Conservation (phyloP, 106 monocot genomes). For the Platanthera guangdongensis region DNA sequence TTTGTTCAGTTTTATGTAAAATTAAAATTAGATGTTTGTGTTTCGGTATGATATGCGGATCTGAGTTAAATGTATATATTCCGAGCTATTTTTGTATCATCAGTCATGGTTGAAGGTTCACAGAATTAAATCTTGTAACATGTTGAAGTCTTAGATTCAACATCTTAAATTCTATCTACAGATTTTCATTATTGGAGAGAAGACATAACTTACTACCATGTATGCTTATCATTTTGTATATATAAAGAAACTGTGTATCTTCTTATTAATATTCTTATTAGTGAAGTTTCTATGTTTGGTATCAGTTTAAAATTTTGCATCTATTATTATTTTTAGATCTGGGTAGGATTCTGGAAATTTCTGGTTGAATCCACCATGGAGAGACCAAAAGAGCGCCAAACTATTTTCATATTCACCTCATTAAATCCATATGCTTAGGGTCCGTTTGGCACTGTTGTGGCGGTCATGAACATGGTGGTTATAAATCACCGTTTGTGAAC, state of each 20-base stretch:
- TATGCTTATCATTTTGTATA: not conserved
- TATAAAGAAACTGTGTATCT: not conserved
- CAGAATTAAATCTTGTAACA: not conserved
- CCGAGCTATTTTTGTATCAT: not conserved
- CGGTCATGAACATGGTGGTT: no score
- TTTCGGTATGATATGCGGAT: not conserved
- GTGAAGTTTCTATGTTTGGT: not conserved
- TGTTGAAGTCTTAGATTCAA: not conserved
- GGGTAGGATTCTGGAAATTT: not conserved
- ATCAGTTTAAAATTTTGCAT: not conserved
- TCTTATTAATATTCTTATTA: not conserved
- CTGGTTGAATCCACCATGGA: not conserved
- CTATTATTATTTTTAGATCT: not conserved
- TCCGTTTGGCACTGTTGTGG: no score
- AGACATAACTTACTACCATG: not conserved
- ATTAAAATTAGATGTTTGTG: not conserved
- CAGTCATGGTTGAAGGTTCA: not conserved
- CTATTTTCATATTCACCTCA: not conserved
- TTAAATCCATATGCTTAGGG: no score
- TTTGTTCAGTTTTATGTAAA: not conserved
- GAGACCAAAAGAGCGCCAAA: not conserved
- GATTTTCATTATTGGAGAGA: not conserved
- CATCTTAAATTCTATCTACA: not conserved
- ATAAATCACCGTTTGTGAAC: no score
- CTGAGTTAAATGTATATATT: not conserved